Percentiles rank a stretch among this genome's conserved stretches.
phyloP scores from a whole-genome alignment of 2,329 filamentous ascomycete genomes.

The Rutstroemia sydowiana region DNA sequence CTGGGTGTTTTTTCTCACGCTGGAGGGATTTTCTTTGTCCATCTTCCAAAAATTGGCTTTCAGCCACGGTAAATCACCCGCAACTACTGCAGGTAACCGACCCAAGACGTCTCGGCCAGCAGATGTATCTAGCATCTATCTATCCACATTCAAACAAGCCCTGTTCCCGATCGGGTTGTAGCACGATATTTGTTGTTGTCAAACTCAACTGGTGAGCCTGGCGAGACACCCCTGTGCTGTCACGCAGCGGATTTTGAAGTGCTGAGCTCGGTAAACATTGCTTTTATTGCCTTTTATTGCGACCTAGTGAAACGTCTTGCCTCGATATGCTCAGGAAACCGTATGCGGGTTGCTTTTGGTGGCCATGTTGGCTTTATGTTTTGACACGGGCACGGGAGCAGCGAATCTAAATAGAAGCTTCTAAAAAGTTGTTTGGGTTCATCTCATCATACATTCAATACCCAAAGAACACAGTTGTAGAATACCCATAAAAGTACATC shows the following conservation, averaged over 20 bases:
- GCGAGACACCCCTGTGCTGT: slow-evolving; percentile 20
- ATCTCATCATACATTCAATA: slow-evolving; percentile 15
- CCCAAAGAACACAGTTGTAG: slow-evolving; percentile 11
- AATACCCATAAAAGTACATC: slow-evolving; percentile 15
- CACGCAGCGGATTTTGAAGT: slow-evolving; percentile 22
- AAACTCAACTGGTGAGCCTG: slow-evolving; percentile 26
- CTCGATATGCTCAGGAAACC: slow-evolving; percentile 25
- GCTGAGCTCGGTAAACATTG: slow-evolving; percentile 21
- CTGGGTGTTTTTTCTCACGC: slow-evolving; percentile 14
- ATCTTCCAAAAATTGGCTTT: slow-evolving; percentile 29
- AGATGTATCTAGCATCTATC: slow-evolving; percentile 21
- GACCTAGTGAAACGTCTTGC: slow-evolving; percentile 25
- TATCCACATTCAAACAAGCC: slow-evolving; percentile 29
- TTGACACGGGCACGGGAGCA: slow-evolving; percentile 23
- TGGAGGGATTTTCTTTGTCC: slow-evolving; percentile 39
- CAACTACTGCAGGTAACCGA: slow-evolving; percentile 42
- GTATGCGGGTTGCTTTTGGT: slow-evolving; percentile 23
- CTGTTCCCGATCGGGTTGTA: slow-evolving; percentile 25
- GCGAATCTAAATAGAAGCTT: slow-evolving; percentile 26
- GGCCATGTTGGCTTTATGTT: slow-evolving; percentile 20
- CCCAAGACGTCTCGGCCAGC: slow-evolving; percentile 27
- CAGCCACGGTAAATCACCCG: slow-evolving; percentile 30
- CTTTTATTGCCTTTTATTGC: too few species aligned
- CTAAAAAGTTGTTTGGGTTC: slow-evolving; percentile 22
- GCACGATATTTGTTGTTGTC: slow-evolving; percentile 26